Evolutionary conservation across 257 asterid genomes (phyloP), one percentile per base, ranked within the genome.

Genomic region (Solanum chiquidenum): DNA sequence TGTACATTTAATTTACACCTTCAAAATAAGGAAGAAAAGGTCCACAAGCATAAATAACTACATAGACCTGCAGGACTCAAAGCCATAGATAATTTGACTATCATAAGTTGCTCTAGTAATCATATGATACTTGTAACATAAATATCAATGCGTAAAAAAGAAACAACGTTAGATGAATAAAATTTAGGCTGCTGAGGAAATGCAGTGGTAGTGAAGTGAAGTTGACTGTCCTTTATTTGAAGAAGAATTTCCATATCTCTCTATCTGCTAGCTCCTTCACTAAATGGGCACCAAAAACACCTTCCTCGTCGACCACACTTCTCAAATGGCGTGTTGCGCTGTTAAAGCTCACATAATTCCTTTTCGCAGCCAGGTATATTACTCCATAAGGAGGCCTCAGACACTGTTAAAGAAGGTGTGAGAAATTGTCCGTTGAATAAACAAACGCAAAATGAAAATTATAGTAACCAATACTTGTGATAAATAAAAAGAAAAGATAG

Each of bases 301-400:
- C 89, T 88, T 90, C 92, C 72, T 90, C 92, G 0, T 90, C 92
- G 34, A 88, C 92, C 88, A 90, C 86, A 64, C 86, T 86, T 40
- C 91, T 87, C 60, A 90, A 72, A 46, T 90, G 90, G 7, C 92
- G 91, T 2, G 88, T 89, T 12, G 92, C 92, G 18, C 86, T 90
- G 72, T 90, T 88, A 76, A 86, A 90, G 23, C 92, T 90, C 38
- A 88, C 90, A 25, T 88, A 90, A 46, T 87, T 88, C 87, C 87
- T 88, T 37, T 90, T 90, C 9, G 90, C 89, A 23, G 92, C 92
- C 86, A 90, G 75, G 86, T 90, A 90, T 84, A 87, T 83, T 5
- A 90, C 89, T 90, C 92, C 92, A 87, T 90, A 90, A 4, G 92
- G 91, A 86, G 92, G 92, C 88, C 86, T 86, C 89, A 90, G 83